Base-by-base conservation (phyloP, 192 early-diverging fungal genomes). In the Backusella macrospora region DNA sequence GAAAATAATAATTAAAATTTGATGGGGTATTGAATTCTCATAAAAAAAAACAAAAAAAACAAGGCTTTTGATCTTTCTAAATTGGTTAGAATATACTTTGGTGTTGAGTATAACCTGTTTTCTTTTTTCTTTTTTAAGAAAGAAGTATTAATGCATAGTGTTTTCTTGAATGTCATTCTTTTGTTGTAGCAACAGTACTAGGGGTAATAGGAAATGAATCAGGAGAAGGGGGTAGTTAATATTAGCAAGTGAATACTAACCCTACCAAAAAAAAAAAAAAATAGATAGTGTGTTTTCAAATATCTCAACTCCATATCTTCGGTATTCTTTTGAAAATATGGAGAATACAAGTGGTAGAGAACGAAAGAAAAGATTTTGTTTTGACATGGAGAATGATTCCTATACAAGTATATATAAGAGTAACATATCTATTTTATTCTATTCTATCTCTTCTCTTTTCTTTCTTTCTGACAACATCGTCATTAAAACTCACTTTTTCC, bases 341-440 rank as follows among this genome's bases (percentile, higher is more conserved):
- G n/a, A 52, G 18, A 18, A 52, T 9, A 6, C n/a, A 18, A 9
- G 4, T 9, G 10, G 10, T 6, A 43, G n/a, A 52, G n/a, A 52
- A 18, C 6, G 18, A 18, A 52, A 21, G 1, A 18, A 8, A 52
- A 52, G 16, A 21, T 3, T 18, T 3, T 52, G 18, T 6, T 6
- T 7, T 52, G 18, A 52, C n/a, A 18, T 52, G n/a, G 49, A 52
- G 49, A 59, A 59, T 59, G 52, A 59, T 59, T 59, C 52, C 23
- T 59, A 59, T 12, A 21, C 21, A 26, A 59, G 26, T 29, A 23
- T 12, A 9, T 59, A 59, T 59, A 59, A 26, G 26, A 59, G n/a
- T n/a, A 59, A 26, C 9, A 59, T 59, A 9, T 9, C 5, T 23
- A 26, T 14, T 23, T 59, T 9, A 21, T 55, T 55, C 23, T 52